Conservation (phyloP, 352 stramenopile species). For the Phytophthora ramorum region DNA sequence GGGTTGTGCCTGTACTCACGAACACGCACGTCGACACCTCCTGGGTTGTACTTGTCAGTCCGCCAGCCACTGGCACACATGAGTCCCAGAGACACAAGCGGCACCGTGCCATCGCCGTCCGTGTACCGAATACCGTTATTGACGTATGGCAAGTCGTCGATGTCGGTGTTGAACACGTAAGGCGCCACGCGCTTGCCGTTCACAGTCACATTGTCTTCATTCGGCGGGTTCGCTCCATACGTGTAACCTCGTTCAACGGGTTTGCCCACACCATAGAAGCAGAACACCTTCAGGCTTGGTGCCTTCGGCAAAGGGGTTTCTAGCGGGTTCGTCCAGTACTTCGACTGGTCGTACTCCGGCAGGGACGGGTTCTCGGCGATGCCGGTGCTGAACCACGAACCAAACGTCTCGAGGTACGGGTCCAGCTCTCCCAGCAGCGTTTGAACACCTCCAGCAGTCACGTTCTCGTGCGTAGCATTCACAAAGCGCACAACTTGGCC, state of each 20-base stretch:
- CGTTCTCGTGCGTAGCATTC: conserved; percentile 58
- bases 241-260: conserved; percentile 89
- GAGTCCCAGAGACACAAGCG: conserved; percentile 94
- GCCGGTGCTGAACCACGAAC: conserved; percentile 50
- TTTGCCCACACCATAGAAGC: conserved; percentile 94
- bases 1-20: conserved; percentile 81
- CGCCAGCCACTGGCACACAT: conserved; percentile 93
- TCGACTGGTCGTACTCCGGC: conserved; percentile 59
- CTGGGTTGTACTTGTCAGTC: conserved; percentile 87
- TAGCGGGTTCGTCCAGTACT: conserved; percentile 92
- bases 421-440: conserved; percentile 59
- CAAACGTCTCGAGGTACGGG: conserved; percentile 52
- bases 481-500: conserved; percentile 64
- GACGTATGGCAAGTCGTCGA: conserved; percentile 72
- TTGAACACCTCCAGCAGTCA: conserved; percentile 61
- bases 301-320: conserved; percentile 87
- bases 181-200: conserved; percentile 62
- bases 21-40: conserved; percentile 84
- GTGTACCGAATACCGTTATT: conserved; percentile 85
- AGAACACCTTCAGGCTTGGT: conserved; percentile 94
- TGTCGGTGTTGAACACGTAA: conserved; percentile 68
- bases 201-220: conserved; percentile 40
- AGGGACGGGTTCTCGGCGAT: conserved; percentile 53
- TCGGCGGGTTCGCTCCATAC: conserved; percentile 58
- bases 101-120: conserved; percentile 94